Conservation (phyloP, 768 basidiomycete species). For the Pisolithus orientalis region DNA sequence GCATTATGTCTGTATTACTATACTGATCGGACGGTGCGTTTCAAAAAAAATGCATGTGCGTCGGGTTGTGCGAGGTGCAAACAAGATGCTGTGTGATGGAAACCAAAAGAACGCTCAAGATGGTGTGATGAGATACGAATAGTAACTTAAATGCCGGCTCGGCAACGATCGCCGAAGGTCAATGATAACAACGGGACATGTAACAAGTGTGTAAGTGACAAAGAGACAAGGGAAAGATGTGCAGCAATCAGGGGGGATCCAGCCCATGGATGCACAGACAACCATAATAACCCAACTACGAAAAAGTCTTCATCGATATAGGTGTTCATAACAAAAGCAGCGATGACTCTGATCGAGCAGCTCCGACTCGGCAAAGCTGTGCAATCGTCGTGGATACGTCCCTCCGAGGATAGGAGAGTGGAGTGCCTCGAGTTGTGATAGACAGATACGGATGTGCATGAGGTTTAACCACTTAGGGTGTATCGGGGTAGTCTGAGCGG, state of each 20-base stretch:
- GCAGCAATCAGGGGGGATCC: neutral
- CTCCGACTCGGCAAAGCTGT: no score
- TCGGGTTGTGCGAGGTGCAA: neutral
- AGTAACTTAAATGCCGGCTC: neutral
- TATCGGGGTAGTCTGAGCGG: neutral
- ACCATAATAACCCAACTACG: neutral
- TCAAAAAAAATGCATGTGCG: neutral
- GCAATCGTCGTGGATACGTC: neutral
- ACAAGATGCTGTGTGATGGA: neutral
- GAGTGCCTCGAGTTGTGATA: neutral
- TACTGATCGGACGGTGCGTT: neutral
- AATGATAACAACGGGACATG: neutral
- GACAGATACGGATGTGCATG: neutral
- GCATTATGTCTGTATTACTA: neutral
- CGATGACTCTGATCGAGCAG: neutral
- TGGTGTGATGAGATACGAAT: neutral
- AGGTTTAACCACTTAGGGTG: neutral
- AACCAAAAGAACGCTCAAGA: neutral
- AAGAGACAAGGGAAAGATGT: neutral
- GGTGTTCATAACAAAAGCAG: neutral
- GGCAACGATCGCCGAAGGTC: neutral
- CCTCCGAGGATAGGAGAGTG: neutral
- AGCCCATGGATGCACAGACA: neutral
- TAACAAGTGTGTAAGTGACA: neutral
- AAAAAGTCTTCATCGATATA: neutral